phyloP scores from a whole-genome alignment of 2,329 filamentous ascomycete species.

The Colletotrichum spaethianum region DNA sequence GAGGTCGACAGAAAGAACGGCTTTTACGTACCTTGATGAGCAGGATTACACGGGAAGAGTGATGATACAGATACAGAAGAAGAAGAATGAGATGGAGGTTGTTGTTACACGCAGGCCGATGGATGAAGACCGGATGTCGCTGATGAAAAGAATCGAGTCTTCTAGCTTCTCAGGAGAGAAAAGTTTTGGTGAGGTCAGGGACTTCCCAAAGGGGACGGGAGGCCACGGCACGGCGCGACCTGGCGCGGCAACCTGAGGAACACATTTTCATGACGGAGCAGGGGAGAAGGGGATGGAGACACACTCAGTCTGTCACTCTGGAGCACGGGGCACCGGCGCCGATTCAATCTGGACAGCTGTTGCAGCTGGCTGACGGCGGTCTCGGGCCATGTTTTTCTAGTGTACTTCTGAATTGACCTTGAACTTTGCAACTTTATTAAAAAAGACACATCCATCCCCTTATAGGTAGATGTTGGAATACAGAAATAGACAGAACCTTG shows the following conservation, averaged over 20 bases:
- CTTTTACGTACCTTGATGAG: constrained; percentile 36
- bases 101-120: constrained; percentile 38
- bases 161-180: constrained; percentile 15
- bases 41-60: constrained; percentile 30
- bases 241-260: constrained; percentile 34
- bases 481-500: not conserved
- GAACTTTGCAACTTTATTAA: not conserved
- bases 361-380: not conserved
- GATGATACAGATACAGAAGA: constrained; percentile 47
- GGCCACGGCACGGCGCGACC: constrained; percentile 18
- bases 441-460: too few relatives aligned
- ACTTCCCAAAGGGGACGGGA: constrained; percentile 17
- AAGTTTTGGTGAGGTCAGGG: constrained; percentile 42
- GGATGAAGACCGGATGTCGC: constrained; percentile 23
- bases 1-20: constrained; percentile 20
- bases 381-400: not conserved
- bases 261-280: not conserved
- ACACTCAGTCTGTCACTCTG: too few relatives aligned
- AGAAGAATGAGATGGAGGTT: constrained; percentile 57
- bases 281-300: not conserved
- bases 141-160: constrained; percentile 25
- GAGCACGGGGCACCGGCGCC: not conserved
- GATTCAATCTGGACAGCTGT: not conserved
- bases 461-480: not conserved
- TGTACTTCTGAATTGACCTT: not conserved